These are phyloP conservation scores for Ganoderma resinaceum DNA, from an alignment of 1,284 basidiomycete species.

Conservation along the genomic window DNA sequence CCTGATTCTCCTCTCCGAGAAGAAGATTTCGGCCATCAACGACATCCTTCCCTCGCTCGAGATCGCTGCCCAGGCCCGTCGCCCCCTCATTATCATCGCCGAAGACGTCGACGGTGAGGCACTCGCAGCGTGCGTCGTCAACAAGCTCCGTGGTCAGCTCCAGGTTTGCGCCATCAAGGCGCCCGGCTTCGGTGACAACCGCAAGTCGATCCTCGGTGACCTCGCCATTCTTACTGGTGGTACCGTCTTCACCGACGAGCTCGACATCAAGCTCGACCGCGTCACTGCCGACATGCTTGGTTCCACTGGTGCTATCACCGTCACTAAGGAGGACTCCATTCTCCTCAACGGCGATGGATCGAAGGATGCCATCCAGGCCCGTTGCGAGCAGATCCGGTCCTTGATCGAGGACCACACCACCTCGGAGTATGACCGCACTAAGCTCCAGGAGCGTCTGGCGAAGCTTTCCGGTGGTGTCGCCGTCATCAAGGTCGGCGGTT, in stretches of 20 bases:
- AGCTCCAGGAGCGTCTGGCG: constrained; percentile 96
- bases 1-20: constrained; percentile 91
- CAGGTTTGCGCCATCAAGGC: constrained; percentile 95
- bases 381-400: constrained; percentile 95
- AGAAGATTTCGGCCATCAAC: constrained; percentile 96
- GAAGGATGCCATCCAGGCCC: constrained; percentile 85
- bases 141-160: constrained; percentile 98
- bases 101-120: constrained; percentile 99
- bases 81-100: constrained; percentile 95
- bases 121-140: constrained; percentile 95
- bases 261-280: constrained; percentile 97
- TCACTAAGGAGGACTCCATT: constrained; percentile 99
- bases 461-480: constrained; percentile 97
- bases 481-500: constrained; percentile 97
- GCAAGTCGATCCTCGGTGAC: constrained; percentile 97
- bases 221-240: constrained; percentile 97
- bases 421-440: constrained; percentile 93
- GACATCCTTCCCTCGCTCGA: constrained; percentile 97
- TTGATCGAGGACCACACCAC: constrained; percentile 87
- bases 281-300: constrained; percentile 92
- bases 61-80: constrained; percentile 88
- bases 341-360: constrained; percentile 92
- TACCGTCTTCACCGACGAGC: constrained; percentile 97
- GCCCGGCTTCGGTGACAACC: constrained; percentile 98
- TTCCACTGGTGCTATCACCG: constrained; percentile 89